A percentile compares a stretch with the other conserved stretches of the same genome.
phyloP scores from a whole-genome alignment of 2,329 filamentous ascomycete species.

The Botryotinia narcissicola region DNA sequence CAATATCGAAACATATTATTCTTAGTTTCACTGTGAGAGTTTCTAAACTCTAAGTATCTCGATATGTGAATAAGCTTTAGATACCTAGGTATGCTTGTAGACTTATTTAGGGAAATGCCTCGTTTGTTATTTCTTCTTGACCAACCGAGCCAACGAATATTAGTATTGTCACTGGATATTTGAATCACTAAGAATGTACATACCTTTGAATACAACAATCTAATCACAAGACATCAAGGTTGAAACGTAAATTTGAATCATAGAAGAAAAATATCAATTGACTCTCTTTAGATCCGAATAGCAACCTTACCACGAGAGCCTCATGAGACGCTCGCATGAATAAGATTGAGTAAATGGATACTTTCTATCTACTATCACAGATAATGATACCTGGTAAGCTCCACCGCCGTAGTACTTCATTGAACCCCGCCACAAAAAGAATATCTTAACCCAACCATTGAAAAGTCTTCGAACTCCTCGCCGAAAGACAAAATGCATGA shows the following conservation, averaged over 20 bases:
- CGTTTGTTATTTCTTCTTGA: not conserved
- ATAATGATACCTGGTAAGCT: not conserved
- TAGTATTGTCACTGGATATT: not conserved
- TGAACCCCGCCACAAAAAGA: not conserved
- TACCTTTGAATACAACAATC: not conserved
- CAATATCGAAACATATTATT: too few relatives aligned
- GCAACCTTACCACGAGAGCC: not conserved
- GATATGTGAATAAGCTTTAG: not conserved
- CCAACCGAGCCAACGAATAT: not conserved
- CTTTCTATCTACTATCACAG: not conserved
- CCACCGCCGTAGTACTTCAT: not conserved
- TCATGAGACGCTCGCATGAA: not conserved
- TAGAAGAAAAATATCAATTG: not conserved
- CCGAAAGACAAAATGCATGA: not conserved
- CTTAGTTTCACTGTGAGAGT: too few relatives aligned
- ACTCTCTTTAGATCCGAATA: not conserved
- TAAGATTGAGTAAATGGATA: not conserved
- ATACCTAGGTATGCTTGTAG: not conserved
- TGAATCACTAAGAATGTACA: not conserved
- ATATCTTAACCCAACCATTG: not conserved
- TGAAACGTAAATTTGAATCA: not conserved
- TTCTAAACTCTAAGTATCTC: not conserved
- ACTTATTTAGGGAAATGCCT: not conserved
- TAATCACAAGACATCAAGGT: not conserved
- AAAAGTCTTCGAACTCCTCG: not conserved